Conservation (phyloP, 2,329 filamentous ascomycete species). For the Penicillium sp. region DNA sequence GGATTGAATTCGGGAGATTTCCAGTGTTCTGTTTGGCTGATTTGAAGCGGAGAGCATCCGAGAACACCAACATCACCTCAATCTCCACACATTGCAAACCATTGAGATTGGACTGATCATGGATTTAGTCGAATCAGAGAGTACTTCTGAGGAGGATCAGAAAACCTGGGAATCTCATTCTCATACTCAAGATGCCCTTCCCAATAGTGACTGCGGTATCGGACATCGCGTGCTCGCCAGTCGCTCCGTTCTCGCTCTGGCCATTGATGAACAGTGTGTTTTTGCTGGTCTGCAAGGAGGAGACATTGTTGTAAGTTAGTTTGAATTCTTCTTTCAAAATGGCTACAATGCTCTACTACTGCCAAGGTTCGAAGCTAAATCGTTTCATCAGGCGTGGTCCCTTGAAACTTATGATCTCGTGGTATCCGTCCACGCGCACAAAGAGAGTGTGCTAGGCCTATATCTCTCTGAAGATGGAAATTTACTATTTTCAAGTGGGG, state of each 20-base stretch:
- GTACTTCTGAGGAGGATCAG: constrained; percentile 37
- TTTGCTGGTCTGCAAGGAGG: constrained; percentile 92
- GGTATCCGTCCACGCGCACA: constrained; percentile 79
- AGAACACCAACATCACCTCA: constrained; percentile 13
- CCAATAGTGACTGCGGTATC: constrained; percentile 37
- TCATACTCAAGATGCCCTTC: constrained; percentile 22
- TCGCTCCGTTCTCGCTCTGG: constrained; percentile 65
- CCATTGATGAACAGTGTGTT: constrained; percentile 74
- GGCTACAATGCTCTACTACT: neutral
- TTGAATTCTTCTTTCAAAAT: neutral
- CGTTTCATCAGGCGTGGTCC: constrained; percentile 65
- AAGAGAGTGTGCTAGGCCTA: constrained; percentile 83
- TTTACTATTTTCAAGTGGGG: constrained; percentile 86
- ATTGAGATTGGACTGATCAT: constrained; percentile 19
- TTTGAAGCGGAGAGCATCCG: constrained; percentile 4
- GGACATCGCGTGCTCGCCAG: constrained; percentile 44
- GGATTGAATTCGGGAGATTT: neutral
- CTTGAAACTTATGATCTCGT: constrained; percentile 82
- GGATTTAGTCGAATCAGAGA: constrained; percentile 38
- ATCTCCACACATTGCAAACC: constrained; percentile 16
- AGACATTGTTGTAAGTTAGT: constrained; percentile 68
- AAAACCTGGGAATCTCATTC: constrained; percentile 34
- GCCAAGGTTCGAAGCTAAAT: constrained; percentile 12
- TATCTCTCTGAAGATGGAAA: constrained; percentile 71
- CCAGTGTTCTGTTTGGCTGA: constrained; percentile 4